phyloP scores from a whole-genome alignment of 768 basidiomycete genomes.

The Tylopilus sp. region DNA sequence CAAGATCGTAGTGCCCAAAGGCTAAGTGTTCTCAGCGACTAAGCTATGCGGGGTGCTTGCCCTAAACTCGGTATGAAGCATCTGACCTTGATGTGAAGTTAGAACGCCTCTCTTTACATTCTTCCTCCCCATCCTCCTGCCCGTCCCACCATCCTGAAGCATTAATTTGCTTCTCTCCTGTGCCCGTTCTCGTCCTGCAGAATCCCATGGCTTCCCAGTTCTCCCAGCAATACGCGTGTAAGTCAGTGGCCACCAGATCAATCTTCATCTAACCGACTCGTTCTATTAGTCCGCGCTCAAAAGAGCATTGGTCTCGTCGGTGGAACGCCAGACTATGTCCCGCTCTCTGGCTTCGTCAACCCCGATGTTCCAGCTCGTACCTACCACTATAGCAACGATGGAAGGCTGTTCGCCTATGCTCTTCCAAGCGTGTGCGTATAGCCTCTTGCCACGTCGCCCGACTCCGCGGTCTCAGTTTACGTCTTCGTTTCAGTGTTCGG shows the following conservation, averaged over 20 bases:
- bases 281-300: conserved; percentile 79
- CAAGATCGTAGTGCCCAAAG: too few species aligned
- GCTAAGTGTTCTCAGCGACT: background rate
- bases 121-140: conserved; percentile 21
- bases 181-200: conserved; percentile 32
- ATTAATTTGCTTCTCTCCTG: conserved; percentile 74
- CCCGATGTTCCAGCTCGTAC: conserved; percentile 74
- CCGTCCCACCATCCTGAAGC: conserved; percentile 47
- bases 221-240: conserved; percentile 84
- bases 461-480: conserved; percentile 10
- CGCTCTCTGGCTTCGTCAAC: conserved; percentile 57
- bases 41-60: background rate
- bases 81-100: background rate
- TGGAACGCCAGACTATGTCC: conserved; percentile 72
- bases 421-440: conserved; percentile 65
- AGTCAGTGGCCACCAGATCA: conserved; percentile 34
- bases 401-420: conserved; percentile 83
- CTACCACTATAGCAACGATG: conserved; percentile 82
- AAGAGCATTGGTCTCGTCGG: conserved; percentile 86
- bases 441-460: conserved; percentile 14
- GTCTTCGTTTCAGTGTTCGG: conserved; percentile 50
- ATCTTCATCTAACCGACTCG: conserved; percentile 15
- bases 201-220: conserved; percentile 64
- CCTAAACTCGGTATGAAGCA: conserved; percentile 9
- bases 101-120: conserved; percentile 13